A percentile compares a stretch with the other conserved stretches of the same genome.
Evolutionary conservation across 2,329 filamentous ascomycete genomes (phyloP).

Genomic region (Blastomyces silverae): DNA sequence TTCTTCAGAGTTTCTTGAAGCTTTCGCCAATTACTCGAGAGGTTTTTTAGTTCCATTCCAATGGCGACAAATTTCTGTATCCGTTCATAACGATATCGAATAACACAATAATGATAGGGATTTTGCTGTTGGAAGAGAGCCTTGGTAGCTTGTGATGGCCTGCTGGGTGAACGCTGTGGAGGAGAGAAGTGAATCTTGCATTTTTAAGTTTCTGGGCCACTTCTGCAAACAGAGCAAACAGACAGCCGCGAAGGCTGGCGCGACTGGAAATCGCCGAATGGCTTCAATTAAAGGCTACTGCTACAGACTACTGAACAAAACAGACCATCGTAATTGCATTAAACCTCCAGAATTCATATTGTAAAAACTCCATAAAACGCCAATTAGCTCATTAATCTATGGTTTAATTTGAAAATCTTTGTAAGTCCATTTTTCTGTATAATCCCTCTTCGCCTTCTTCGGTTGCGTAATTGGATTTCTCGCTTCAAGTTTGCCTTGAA

Average conservation of each 20-base stretch:
- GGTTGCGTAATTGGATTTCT: conserved; percentile 70
- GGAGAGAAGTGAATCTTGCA: background rate
- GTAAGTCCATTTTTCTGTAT: conserved; percentile 94
- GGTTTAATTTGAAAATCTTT: conserved; percentile 71
- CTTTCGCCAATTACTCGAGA: conserved; percentile 49
- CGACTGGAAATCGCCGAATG: no score
- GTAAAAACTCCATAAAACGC: conserved; percentile 1
- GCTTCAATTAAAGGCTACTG: no score
- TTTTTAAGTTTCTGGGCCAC: background rate
- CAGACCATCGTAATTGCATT: background rate
- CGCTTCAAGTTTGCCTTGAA: conserved; percentile 82
- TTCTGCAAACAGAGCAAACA: conserved; percentile 20
- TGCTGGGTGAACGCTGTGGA: background rate
- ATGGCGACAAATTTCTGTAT: conserved; percentile 13
- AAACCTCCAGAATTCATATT: conserved; percentile 4
- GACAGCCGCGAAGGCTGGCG: no score
- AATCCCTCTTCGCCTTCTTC: conserved; percentile 72
- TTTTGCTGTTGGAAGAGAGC: background rate
- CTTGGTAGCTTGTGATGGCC: background rate
- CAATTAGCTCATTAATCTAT: conserved; percentile 3
- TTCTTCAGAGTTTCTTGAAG: conserved; percentile 43
- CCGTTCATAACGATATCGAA: background rate
- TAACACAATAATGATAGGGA: background rate
- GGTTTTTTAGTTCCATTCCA: conserved; percentile 40
- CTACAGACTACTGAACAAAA: no score